A percentile compares a stretch with the other conserved stretches of the same genome.
phyloP scores from a whole-genome alignment of 192 early-diverging fungal species.

The Coemansia sp. region DNA sequence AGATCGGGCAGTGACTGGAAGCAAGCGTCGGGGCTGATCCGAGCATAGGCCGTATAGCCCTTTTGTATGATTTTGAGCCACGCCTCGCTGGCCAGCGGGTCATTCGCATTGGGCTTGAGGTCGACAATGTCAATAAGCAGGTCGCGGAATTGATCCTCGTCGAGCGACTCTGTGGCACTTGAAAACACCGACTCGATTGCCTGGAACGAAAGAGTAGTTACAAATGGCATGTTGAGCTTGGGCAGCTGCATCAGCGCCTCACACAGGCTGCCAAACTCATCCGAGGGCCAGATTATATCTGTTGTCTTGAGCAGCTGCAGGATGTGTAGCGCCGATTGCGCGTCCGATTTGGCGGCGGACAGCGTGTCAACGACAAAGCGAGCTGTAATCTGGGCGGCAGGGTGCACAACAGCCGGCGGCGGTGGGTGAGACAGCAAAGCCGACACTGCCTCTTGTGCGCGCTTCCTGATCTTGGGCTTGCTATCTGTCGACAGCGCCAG shows the following conservation, averaged over 20 bases:
- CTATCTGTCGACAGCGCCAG: constrained; percentile 75
- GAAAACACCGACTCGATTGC: constrained; percentile 36
- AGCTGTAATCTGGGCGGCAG: constrained; percentile 61
- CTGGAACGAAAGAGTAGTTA: constrained; percentile 67
- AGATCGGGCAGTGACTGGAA: constrained; percentile 56
- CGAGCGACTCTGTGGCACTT: constrained; percentile 39
- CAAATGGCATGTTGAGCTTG: constrained; percentile 70
- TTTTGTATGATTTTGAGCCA: constrained; percentile 82
- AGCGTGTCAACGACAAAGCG: constrained; percentile 65
- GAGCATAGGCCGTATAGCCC: constrained; percentile 70
- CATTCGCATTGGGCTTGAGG: constrained; percentile 81
- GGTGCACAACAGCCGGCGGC: constrained; percentile 68
- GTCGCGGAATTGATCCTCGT: constrained; percentile 56
- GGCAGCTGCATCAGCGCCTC: constrained; percentile 75
- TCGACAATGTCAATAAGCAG: constrained; percentile 62
- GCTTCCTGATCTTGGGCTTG: constrained; percentile 85
- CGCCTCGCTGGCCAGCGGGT: constrained; percentile 73
- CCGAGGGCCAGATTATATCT: constrained; percentile 57
- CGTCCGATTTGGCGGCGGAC: constrained; percentile 55
- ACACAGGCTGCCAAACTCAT: constrained; percentile 64
- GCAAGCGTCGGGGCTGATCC: constrained; percentile 53
- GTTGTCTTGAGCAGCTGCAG: constrained; percentile 70
- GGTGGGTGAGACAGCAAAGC: constrained; percentile 71
- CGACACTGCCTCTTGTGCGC: constrained; percentile 81
- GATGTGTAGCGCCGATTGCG: constrained; percentile 61